Base-by-base conservation (phyloP, 1,284 basidiomycete genomes). In the Dichomitus squalens region DNA sequence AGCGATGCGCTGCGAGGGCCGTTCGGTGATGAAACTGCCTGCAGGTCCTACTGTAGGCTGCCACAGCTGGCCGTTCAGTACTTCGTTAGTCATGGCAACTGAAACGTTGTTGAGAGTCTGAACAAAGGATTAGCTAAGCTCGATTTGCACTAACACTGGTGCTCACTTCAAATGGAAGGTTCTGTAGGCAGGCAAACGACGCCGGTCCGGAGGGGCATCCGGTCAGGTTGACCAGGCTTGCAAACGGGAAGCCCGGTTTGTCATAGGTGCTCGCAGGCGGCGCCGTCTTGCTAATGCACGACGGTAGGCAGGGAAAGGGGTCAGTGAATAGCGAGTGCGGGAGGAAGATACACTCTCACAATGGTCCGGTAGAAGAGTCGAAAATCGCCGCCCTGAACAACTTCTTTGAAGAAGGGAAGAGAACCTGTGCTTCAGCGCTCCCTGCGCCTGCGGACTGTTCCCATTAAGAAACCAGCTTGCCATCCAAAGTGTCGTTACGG, bases 21-120 rank as follows among this genome's bases (percentile, higher is more conserved):
- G 70, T 55, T 76, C 76, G 0, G 79, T 66, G 5, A 79, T 68
- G 48, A 86, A 75, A 63, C 82, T 86, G 0, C 82, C 82, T 0
- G 72, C 58, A 4, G 82, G 79, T 0, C 83, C 84, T 7, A 85
- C 74, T 0, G 81, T 65, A 0, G 84, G 84, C 60, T 87, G 73
- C 85, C 85, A 86, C 14, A 86, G 68, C 58, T 87, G 85, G 1
- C 58, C 18, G 55, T 86, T 85, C 25, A 86, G 65, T 1, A 78
- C 79, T 2, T 68, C 58, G 0, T 31, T 54, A 9, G 82, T 79
- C 76, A 85, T 76, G 0, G 60, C 50, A 57, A 85, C 84, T 49
- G 78, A 81, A 51, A 77, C 74, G 52, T 75, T 76, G 52, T 80
- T 49, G 4, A 84, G 66, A 2, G 71, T 76, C 82, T 84, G 43